phyloP scores from a whole-genome alignment of 2,329 filamentous ascomycete genomes.

The Madurella mycetomatis region DNA sequence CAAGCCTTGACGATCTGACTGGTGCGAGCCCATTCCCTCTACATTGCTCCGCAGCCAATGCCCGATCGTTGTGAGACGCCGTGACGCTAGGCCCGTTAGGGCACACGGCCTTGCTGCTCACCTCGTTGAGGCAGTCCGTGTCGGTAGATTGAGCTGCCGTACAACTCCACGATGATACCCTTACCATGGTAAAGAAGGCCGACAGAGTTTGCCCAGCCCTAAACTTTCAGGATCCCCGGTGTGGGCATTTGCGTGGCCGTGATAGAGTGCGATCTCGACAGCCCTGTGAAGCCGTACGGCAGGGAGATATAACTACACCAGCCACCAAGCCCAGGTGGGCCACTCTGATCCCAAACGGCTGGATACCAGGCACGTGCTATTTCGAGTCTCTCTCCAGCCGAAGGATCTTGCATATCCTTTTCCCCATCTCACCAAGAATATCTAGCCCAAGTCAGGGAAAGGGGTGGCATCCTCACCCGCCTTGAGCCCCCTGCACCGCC shows the following conservation, averaged over 20 bases:
- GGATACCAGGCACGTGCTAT: not conserved
- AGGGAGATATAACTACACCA: not conserved
- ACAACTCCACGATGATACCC: not conserved
- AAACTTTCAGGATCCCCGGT: not conserved
- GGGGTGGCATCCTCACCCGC: no score
- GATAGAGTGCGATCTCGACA: not conserved
- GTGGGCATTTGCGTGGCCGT: not conserved
- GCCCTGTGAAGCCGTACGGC: not conserved
- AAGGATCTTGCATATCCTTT: not conserved
- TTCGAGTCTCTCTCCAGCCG: not conserved
- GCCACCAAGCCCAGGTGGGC: not conserved
- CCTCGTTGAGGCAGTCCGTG: not conserved
- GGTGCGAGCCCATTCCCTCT: no score
- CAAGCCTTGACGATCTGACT: no score
- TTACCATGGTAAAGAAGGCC: not conserved
- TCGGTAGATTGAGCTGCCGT: not conserved
- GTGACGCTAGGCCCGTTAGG: not conserved
- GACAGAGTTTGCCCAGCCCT: not conserved
- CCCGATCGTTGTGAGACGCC: no score
- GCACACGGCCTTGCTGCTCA: not conserved
- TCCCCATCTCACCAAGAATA: no score
- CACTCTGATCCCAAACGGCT: no score
- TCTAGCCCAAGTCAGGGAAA: no score
- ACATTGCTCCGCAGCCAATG: no score
- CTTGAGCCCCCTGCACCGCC: no score